phyloP scores from a whole-genome alignment of 2,329 filamentous ascomycete genomes.

The Epichloe scottii region DNA sequence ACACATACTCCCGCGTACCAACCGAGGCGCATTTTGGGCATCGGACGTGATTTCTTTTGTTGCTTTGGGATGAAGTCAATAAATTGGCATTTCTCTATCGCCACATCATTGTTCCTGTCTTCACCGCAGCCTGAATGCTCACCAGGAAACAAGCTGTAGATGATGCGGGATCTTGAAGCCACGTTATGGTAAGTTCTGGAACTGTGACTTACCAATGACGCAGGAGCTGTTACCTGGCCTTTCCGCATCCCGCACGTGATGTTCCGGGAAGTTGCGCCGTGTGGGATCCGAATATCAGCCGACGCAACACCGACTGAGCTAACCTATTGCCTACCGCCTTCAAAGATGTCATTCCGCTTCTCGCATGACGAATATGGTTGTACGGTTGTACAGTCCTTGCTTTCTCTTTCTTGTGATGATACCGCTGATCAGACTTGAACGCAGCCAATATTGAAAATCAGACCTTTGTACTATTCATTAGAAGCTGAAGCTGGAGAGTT shows the following conservation, averaged over 20 bases:
- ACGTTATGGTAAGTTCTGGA: conserved; percentile 4
- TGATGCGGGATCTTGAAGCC: conserved; percentile 2
- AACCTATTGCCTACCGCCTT: too few relatives aligned
- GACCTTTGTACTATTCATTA: too few relatives aligned
- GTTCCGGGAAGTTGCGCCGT: neutral
- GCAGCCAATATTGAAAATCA: too few relatives aligned
- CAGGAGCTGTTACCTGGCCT: neutral
- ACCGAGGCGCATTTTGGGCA: conserved; percentile 41
- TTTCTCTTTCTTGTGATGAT: too few relatives aligned
- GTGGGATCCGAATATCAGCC: neutral
- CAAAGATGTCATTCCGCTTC: too few relatives aligned
- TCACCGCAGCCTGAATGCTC: neutral
- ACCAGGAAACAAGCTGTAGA: neutral
- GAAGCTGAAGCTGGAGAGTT: too few relatives aligned
- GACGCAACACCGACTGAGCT: neutral
- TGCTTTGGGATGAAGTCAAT: neutral
- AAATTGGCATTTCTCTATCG: neutral
- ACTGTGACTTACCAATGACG: neutral
- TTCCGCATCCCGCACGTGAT: conserved; percentile 2
- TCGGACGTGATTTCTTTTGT: conserved; percentile 7
- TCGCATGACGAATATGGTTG: too few relatives aligned
- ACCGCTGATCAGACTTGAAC: too few relatives aligned
- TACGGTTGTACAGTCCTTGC: too few relatives aligned
- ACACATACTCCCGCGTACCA: conserved; percentile 49
- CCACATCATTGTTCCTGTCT: conserved; percentile 1